These are phyloP conservation scores for Rubia balearica DNA, from an alignment of 305 asterid species.

Conservation along the genomic window DNA sequence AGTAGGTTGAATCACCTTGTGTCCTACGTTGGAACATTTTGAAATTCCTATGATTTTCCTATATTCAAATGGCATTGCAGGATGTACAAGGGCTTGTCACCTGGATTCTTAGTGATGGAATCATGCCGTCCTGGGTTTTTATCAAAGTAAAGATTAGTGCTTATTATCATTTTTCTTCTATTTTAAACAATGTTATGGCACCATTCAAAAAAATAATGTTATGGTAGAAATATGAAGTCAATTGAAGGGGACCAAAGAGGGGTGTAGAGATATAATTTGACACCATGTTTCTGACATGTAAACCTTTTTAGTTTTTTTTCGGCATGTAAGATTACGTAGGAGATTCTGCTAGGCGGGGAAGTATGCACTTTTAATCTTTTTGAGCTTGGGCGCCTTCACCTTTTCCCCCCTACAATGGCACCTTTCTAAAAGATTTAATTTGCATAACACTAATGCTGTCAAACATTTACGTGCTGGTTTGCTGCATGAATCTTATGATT, in stretches of 20 bases:
- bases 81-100: conserved; percentile 90
- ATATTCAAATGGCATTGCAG: conserved; percentile 29
- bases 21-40: not conserved
- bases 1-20: conserved; percentile 30
- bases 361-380: not conserved
- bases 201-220: not conserved
- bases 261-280: not conserved
- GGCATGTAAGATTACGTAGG: not conserved
- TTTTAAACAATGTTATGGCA: not conserved
- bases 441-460: not conserved
- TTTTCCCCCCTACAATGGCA: not conserved
- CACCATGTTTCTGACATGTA: not conserved
- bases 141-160: conserved; percentile 52
- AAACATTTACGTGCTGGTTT: not conserved
- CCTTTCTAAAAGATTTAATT: not conserved
- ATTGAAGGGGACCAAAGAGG: not conserved
- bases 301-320: not conserved
- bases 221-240: not conserved
- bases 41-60: conserved; percentile 7
- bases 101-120: conserved; percentile 92
- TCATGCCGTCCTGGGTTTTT: conserved; percentile 95
- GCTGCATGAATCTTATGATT: not conserved
- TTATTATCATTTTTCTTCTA: not conserved
- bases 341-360: no score
- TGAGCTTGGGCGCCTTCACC: not conserved